Percentiles rank a stretch among this genome's conserved stretches.
phyloP scores from a whole-genome alignment of 768 basidiomycete species.

The Macrolepiota albuminosa region DNA sequence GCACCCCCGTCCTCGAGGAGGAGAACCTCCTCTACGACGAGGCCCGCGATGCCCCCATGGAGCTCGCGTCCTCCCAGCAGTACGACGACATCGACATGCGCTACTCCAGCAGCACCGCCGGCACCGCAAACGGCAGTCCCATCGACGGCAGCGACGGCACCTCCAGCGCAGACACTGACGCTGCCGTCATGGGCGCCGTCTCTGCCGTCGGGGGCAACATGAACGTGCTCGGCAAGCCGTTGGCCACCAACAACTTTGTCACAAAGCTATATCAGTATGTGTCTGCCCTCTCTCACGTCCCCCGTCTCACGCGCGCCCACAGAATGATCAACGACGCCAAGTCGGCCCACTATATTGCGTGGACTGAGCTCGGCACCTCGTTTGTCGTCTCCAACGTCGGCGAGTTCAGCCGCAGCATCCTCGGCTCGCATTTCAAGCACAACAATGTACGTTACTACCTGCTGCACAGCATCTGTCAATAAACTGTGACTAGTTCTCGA shows the following conservation, averaged over 20 bases:
- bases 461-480: background rate
- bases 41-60: slow-evolving; percentile 30
- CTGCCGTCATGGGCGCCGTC: slow-evolving; percentile 21
- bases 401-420: slow-evolving; percentile 80
- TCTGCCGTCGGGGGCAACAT: slow-evolving; percentile 36
- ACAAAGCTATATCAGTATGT: slow-evolving; percentile 79
- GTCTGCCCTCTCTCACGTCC: no score
- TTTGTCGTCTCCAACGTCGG: slow-evolving; percentile 85
- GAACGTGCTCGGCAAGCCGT: slow-evolving; percentile 60
- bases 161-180: slow-evolving; percentile 16
- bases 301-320: background rate
- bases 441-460: slow-evolving; percentile 60
- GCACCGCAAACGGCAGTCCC: slow-evolving; percentile 27
- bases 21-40: slow-evolving; percentile 36
- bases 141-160: slow-evolving; percentile 48
- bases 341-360: slow-evolving; percentile 73
- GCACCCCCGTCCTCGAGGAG: slow-evolving; percentile 39
- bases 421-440: slow-evolving; percentile 87
- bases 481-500: slow-evolving; percentile 61
- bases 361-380: slow-evolving; percentile 79
- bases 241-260: slow-evolving; percentile 78
- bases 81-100: slow-evolving; percentile 50
- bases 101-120: slow-evolving; percentile 6
- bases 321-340: slow-evolving; percentile 88
- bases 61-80: slow-evolving; percentile 22